Percentiles rank a stretch among this genome's conserved stretches.
Evolutionary conservation across 106 monocot genomes (phyloP).

Genomic region (Posidonia australis): DNA sequence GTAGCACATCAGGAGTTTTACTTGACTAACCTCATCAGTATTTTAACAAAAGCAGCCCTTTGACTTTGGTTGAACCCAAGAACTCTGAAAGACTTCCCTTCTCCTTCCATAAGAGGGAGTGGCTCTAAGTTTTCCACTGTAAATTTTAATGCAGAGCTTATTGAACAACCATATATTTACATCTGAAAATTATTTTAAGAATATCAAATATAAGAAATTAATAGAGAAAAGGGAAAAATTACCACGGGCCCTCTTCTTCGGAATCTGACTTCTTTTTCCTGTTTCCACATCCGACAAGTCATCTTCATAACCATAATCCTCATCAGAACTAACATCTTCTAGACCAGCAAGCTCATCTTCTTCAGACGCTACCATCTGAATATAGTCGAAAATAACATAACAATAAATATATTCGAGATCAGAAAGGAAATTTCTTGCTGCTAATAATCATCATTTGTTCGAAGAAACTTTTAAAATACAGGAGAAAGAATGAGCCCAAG

Average conservation of each 20-base stretch:
- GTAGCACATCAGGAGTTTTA: too few species aligned
- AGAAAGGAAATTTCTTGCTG: neutral
- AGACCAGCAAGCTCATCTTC: constrained; percentile 63
- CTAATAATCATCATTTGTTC: neutral
- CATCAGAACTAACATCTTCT: constrained; percentile 72
- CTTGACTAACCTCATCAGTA: constrained; percentile 67
- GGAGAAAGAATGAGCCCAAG: too few species aligned
- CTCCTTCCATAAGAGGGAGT: constrained; percentile 87
- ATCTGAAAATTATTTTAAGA: neutral
- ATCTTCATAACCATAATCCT: constrained; percentile 88
- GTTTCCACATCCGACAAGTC: constrained; percentile 68
- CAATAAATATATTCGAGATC: neutral
- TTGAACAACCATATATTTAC: neutral
- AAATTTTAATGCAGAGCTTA: neutral
- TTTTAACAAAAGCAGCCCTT: constrained; percentile 66
- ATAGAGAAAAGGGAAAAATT: constrained; percentile 2
- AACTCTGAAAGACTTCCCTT: constrained; percentile 75
- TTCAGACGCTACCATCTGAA: constrained; percentile 72
- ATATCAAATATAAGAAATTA: neutral
- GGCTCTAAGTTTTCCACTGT: constrained; percentile 24
- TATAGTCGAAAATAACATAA: constrained; percentile 15
- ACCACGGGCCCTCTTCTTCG: constrained; percentile 77
- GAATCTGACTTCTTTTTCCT: constrained; percentile 36
- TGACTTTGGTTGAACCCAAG: constrained; percentile 92
- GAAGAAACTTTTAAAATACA: too few species aligned